phyloP scores from a whole-genome alignment of 2,329 filamentous ascomycete genomes.

The Hymenoscyphus occultus region DNA sequence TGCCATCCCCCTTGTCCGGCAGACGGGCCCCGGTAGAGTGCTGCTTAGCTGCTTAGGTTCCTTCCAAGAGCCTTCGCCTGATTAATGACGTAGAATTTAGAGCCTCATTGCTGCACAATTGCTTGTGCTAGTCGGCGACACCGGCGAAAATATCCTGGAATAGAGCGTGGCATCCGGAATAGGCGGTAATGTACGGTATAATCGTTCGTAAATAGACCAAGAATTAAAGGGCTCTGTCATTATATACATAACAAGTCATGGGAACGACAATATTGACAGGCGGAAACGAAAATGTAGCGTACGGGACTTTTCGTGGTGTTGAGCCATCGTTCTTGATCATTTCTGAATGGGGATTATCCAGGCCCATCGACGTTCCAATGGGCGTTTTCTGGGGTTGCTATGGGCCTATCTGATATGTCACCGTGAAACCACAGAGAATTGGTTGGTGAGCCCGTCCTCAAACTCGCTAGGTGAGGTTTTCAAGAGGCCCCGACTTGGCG shows the following conservation, averaged over 20 bases:
- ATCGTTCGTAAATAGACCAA: neutral
- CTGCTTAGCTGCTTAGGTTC: neutral
- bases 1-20: neutral
- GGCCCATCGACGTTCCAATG: neutral
- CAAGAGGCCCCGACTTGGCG: slow-evolving; percentile 10
- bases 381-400: neutral
- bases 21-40: neutral
- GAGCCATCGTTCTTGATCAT: neutral
- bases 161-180: neutral
- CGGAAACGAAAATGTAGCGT: neutral
- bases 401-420: neutral
- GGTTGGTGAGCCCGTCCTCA: slow-evolving; percentile 4
- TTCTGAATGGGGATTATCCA: neutral
- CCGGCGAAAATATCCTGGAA: neutral
- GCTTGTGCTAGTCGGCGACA: neutral
- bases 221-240: neutral
- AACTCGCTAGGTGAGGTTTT: slow-evolving; percentile 10
- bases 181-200: neutral
- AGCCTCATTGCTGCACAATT: slow-evolving; percentile 1
- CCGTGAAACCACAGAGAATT: neutral
- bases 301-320: neutral
- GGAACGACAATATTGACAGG: neutral
- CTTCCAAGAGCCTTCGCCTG: neutral
- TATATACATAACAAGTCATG: neutral
- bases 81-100: neutral